These are phyloP conservation scores for Cladosporium sp. DNA, from an alignment of 2,329 filamentous ascomycete species.

Conservation along the genomic window DNA sequence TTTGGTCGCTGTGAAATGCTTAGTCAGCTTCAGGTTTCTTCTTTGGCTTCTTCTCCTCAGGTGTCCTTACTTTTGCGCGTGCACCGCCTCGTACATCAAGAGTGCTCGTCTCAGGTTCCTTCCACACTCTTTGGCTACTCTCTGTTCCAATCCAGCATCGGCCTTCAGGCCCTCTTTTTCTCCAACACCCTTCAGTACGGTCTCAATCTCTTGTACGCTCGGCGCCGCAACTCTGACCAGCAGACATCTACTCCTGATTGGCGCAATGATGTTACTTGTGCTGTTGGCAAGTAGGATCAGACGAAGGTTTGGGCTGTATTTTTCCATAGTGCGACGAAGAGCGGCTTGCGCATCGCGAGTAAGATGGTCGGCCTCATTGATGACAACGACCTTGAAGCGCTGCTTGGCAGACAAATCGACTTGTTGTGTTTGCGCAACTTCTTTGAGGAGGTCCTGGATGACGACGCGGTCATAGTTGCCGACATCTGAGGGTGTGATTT, in stretches of 20 bases:
- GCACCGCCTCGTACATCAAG: slow-evolving; percentile 95
- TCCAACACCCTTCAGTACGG: slow-evolving; percentile 68
- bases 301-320: slow-evolving; percentile 93
- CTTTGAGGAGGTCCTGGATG: slow-evolving; percentile 91
- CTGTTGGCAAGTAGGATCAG: slow-evolving; percentile 92
- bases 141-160: slow-evolving; percentile 72
- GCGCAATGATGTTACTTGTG: slow-evolving; percentile 98
- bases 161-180: slow-evolving; percentile 84
- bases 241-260: slow-evolving; percentile 88
- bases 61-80: slow-evolving; percentile 83
- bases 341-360: slow-evolving; percentile 94
- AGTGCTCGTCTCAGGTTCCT: slow-evolving; percentile 86
- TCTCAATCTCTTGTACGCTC: slow-evolving; percentile 79
- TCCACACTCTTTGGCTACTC: slow-evolving; percentile 87
- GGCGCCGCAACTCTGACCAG: slow-evolving; percentile 90
- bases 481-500: slow-evolving; percentile 96
- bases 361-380: slow-evolving; percentile 96
- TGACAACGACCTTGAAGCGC: slow-evolving; percentile 96
- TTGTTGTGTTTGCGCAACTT: slow-evolving; percentile 98
- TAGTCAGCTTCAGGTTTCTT: slow-evolving; percentile 35
- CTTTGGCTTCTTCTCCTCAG: neutral
- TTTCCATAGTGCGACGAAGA: slow-evolving; percentile 95
- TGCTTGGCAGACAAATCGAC: slow-evolving; percentile 92
- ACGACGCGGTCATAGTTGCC: slow-evolving; percentile 96
- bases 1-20: slow-evolving; percentile 69